phyloP scores from a whole-genome alignment of 495 filamentous ascomycete genomes.

The Cairneyella variabilis region DNA sequence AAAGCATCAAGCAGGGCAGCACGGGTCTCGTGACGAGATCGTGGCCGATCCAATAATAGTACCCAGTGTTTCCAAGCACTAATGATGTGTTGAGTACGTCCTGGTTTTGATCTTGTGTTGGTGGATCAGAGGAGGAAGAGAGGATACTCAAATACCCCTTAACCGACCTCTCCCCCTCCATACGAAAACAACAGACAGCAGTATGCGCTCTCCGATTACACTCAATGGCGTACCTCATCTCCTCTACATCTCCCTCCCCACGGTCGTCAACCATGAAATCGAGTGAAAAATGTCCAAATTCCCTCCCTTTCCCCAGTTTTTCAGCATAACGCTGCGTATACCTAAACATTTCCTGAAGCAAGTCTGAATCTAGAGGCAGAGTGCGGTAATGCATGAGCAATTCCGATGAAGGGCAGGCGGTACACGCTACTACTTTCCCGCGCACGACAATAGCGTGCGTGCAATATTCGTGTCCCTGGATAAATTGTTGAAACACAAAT shows the following conservation, averaged over 20 bases:
- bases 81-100: too few relatives aligned
- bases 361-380: conserved; percentile 44
- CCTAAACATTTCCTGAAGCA: conserved; percentile 49
- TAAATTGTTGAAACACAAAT: conserved; percentile 67
- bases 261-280: conserved; percentile 55
- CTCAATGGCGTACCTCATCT: conserved; percentile 50
- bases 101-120: too few relatives aligned
- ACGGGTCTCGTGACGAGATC: conserved; percentile 48
- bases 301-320: conserved; percentile 26
- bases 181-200: conserved; percentile 48
- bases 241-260: conserved; percentile 15
- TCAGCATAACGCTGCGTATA: conserved; percentile 56
- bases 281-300: conserved; percentile 69
- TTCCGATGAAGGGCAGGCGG: conserved; percentile 52
- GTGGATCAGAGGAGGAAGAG: too few relatives aligned
- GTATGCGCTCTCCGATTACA: conserved; percentile 63
- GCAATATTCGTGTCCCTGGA: conserved; percentile 58
- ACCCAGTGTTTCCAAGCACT: conserved; percentile 55
- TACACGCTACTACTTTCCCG: conserved; percentile 57
- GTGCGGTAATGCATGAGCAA: conserved; percentile 59
- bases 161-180: conserved; percentile 26
- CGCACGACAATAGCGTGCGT: conserved; percentile 62
- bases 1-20: conserved; percentile 33
- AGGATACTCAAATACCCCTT: conserved; percentile 35
- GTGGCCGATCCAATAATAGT: conserved; percentile 56